Base-by-base conservation (phyloP, 805 yeast genomes). In the Pichia rugopelliculosa region DNA sequence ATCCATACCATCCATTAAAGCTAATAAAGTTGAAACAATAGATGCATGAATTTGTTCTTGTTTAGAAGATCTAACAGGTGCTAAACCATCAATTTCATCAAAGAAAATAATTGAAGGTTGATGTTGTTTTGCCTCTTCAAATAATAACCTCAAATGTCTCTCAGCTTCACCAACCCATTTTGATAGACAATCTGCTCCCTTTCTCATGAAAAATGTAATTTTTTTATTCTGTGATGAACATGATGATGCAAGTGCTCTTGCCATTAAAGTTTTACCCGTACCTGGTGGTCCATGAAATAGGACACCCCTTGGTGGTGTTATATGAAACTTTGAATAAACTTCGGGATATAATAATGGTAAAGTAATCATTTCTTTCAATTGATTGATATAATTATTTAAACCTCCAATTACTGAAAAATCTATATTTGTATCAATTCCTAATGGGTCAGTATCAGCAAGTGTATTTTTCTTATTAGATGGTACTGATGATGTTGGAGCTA, bases 101-200 rank as follows among this genome's bases (percentile, higher is more conserved):
- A 93, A 93, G 65, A 93, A 93, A 15, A 93, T 93, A 48, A 93
- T 91, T 8, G 95, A 79, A 3, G 99, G 99, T 66, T 93, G 99
- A 56, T 89, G 90, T 54, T 87, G 88, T 57, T 84, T 85, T 1
- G 99, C 99, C 66, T 93, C 98, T 67, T 93, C 98, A 63, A 93
- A 93, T 48, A 93, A 68, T 39, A 91, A 70, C 50, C 99, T 71
- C 52, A 93, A 71, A 64, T 93, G 98, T 55, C 99, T 75, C 67
- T 93, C 99, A 6, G 98, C 98, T 66, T 93, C 99, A 59, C 99
- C 99, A 4, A 93, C 98, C 99, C 99, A 93, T 69, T 93, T 93
- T 40, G 96, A 87, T 56, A 93, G 70, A 61, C 95, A 86, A 64
- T 93, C 99, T 0, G 99, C 98, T 54, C 99, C 99, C 63, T 93